Evolutionary conservation across 2,329 filamentous ascomycete species (phyloP).

Genomic region (Penicillium italicum): DNA sequence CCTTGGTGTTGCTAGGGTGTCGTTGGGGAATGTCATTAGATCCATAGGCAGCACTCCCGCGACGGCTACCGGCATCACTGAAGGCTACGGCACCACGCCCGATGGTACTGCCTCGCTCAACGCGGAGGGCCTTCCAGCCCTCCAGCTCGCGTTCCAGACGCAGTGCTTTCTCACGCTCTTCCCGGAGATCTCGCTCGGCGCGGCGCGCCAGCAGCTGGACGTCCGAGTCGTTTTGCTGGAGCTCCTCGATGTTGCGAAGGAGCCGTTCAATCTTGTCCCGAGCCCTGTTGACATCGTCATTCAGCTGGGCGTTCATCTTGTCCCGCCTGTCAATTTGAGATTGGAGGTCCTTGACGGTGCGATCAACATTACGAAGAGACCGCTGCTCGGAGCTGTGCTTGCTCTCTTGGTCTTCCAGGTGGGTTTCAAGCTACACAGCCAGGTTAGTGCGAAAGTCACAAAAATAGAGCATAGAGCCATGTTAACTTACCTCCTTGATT

Average conservation of each 20-base stretch:
- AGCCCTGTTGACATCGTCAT: constrained; percentile 78
- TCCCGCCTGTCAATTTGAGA: constrained; percentile 89
- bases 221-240: constrained; percentile 80
- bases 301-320: constrained; percentile 74
- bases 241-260: constrained; percentile 85
- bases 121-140: constrained; percentile 68
- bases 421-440: constrained; percentile 68
- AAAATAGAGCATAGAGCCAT: background rate
- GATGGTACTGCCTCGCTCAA: constrained; percentile 53
- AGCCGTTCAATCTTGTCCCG: constrained; percentile 90
- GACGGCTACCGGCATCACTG: constrained; percentile 41
- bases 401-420: constrained; percentile 77
- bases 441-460: constrained; percentile 19
- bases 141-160: constrained; percentile 86
- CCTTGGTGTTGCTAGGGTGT: constrained; percentile 72
- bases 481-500: constrained; percentile 77
- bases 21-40: constrained; percentile 57
- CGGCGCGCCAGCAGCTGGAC: constrained; percentile 78
- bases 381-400: constrained; percentile 77
- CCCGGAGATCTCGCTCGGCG: constrained; percentile 82
- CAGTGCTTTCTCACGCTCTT: constrained; percentile 78
- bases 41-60: constrained; percentile 38
- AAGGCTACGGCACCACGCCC: constrained; percentile 32
- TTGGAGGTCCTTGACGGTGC: constrained; percentile 88
- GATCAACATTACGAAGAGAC: constrained; percentile 86